Conservation (phyloP, 2,329 filamentous ascomycete genomes). For the Cercospora sp. region DNA sequence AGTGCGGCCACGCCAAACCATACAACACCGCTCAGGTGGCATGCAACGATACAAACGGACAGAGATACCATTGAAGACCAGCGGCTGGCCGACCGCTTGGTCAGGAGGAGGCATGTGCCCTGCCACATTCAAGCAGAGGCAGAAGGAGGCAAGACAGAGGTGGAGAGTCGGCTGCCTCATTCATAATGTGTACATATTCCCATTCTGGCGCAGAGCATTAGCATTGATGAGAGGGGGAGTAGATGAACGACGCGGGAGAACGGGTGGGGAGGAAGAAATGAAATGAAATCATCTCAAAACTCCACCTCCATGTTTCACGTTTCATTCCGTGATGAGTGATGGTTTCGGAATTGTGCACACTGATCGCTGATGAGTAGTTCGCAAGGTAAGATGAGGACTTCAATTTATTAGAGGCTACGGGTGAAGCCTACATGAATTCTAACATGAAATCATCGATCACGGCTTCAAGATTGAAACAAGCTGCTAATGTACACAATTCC, state of each 20-base stretch:
- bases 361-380: not conserved
- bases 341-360: not conserved
- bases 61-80: not conserved
- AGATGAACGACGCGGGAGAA: not conserved
- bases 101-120: not conserved
- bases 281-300: not conserved
- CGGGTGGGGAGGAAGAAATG: not conserved
- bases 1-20: not conserved
- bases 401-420: no score
- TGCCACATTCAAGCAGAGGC: not conserved
- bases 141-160: not conserved
- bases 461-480: no score
- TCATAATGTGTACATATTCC: slow-evolving; percentile 14
- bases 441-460: no score
- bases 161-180: not conserved
- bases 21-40: not conserved
- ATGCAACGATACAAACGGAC: not conserved
- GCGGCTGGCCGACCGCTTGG: slow-evolving; percentile 4
- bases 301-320: not conserved
- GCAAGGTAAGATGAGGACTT: no score
- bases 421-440: no score
- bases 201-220: slow-evolving; percentile 12
- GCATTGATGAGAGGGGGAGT: slow-evolving; percentile 1
- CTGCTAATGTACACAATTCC: no score
- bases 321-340: not conserved